phyloP scores from a whole-genome alignment of 2,329 filamentous ascomycete genomes.

The Epichloe sibirici region DNA sequence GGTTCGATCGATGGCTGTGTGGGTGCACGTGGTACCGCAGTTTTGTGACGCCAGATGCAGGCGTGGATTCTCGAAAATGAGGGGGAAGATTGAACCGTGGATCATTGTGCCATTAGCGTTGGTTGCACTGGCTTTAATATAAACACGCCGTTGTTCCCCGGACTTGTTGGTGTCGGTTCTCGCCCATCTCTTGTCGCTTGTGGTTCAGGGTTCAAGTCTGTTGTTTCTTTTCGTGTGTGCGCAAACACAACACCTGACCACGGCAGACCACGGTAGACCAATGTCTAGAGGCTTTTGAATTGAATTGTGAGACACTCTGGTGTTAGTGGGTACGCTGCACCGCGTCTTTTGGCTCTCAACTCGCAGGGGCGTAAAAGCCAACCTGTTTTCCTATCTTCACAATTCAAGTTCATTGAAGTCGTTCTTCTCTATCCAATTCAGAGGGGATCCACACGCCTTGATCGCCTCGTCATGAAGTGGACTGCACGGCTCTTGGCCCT shows the following conservation, averaged over 20 bases:
- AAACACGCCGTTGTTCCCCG: neutral
- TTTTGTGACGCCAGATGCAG: neutral
- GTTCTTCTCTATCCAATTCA: neutral
- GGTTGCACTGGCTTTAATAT: neutral
- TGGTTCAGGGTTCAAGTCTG: no score
- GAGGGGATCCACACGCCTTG: neutral
- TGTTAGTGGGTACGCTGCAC: neutral
- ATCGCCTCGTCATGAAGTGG: constrained; percentile 12
- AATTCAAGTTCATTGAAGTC: neutral
- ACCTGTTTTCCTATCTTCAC: neutral
- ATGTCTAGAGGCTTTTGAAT: no score
- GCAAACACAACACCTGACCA: no score
- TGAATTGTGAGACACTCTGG: neutral
- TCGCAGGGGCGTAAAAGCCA: neutral
- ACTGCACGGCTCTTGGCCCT: constrained; percentile 7
- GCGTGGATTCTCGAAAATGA: neutral
- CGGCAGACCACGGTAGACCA: no score
- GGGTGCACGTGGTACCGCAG: no score
- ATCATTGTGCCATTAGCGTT: neutral
- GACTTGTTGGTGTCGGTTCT: neutral
- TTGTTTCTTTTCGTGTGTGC: no score
- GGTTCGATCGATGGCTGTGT: no score
- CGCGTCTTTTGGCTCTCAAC: neutral
- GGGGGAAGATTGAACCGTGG: neutral
- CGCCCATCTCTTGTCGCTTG: neutral